Evolutionary conservation across 1,284 basidiomycete genomes (phyloP).

Genomic region (Sporisorium reilianum): DNA sequence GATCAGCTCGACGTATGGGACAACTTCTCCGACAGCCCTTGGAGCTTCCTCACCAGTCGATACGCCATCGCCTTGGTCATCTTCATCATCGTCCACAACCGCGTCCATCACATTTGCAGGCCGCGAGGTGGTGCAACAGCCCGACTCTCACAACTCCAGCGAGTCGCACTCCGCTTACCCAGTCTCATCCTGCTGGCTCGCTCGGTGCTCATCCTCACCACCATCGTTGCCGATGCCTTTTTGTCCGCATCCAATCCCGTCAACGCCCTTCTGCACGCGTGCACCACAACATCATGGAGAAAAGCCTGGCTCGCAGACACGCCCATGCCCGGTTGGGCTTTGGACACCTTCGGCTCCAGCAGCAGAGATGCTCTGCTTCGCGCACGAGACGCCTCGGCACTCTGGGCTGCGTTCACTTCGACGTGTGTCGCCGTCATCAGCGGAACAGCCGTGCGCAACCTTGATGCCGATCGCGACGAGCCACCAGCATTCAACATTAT

Average conservation of each 20-base stretch:
- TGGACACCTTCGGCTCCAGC: conserved; percentile 32
- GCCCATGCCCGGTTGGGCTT: conserved; percentile 40
- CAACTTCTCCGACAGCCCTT: conserved; percentile 49
- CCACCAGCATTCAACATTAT: conserved; percentile 62
- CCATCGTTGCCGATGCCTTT: conserved; percentile 42
- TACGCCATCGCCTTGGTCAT: conserved; percentile 55
- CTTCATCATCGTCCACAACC: conserved; percentile 59
- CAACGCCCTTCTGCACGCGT: conserved; percentile 12
- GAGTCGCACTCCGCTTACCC: conserved; percentile 55
- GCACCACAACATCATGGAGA: conserved; percentile 30
- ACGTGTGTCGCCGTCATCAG: conserved; percentile 48
- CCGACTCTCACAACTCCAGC: conserved; percentile 33
- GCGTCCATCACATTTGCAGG: conserved; percentile 65
- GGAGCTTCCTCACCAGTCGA: conserved; percentile 61
- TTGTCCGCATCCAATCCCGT: conserved; percentile 22
- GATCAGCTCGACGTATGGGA: conserved; percentile 39
- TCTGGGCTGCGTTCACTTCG: conserved; percentile 51
- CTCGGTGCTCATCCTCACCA: conserved; percentile 42
- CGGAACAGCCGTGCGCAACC: conserved; percentile 47
- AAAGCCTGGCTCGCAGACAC: conserved; percentile 41
- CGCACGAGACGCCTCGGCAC: conserved; percentile 42
- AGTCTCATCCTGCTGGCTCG: conserved; percentile 49
- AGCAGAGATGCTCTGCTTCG: conserved; percentile 38
- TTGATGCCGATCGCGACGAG: conserved; percentile 56
- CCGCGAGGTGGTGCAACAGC: conserved; percentile 50